phyloP scores from a whole-genome alignment of 441 rosid species.

The Biscutella laevigata region DNA sequence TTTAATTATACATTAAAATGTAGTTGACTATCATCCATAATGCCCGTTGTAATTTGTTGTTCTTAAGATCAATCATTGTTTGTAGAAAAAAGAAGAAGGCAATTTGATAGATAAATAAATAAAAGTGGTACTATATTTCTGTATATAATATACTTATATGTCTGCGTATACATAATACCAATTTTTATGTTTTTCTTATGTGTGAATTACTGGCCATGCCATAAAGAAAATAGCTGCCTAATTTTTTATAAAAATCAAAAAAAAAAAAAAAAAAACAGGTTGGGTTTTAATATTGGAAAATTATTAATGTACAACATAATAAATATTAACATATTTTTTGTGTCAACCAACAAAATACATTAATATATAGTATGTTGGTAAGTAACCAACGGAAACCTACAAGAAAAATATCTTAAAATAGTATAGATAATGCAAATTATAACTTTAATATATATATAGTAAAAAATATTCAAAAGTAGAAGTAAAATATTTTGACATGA shows the following conservation, averaged over 20 bases:
- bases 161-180: neutral
- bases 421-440: too few species aligned
- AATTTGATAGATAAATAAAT: too few species aligned
- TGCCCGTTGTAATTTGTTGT: conserved; percentile 21
- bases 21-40: conserved; percentile 19
- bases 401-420: too few species aligned
- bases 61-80: conserved; percentile 20
- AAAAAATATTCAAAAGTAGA: too few species aligned
- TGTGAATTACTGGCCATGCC: conserved; percentile 9
- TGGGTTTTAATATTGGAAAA: too few species aligned
- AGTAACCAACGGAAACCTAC: too few species aligned
- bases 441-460: too few species aligned
- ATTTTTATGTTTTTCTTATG: conserved; percentile 3
- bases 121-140: conserved; percentile 1
- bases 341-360: too few species aligned
- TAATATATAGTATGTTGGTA: too few species aligned
- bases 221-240: conserved; percentile 10
- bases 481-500: too few species aligned
- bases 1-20: conserved; percentile 18
- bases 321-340: too few species aligned
- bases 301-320: too few species aligned
- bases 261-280: neutral
- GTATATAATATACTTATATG: conserved; percentile 7
- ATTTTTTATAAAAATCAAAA: neutral
- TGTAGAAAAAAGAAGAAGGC: neutral